phyloP scores from a whole-genome alignment of 495 filamentous ascomycete species.

The Lepidopterella palustris region DNA sequence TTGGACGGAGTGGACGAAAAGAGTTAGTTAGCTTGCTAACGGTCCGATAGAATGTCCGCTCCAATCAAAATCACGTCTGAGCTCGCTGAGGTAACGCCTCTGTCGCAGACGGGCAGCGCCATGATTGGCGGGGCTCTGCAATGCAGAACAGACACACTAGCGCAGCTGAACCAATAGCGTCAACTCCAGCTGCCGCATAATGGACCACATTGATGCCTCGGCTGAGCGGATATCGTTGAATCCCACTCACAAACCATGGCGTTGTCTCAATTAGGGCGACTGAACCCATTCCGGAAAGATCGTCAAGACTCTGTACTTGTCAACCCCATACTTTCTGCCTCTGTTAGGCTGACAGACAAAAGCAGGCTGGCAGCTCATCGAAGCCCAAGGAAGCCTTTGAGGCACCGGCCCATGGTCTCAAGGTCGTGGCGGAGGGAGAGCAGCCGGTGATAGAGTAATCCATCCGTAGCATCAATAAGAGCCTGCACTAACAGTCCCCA shows the following conservation, averaged over 20 bases:
- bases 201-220: constrained; percentile 7
- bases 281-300: constrained; percentile 12
- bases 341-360: constrained; percentile 9
- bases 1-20: no score
- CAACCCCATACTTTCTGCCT: not conserved
- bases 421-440: constrained; percentile 18
- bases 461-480: constrained; percentile 8
- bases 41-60: no score
- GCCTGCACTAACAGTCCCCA: constrained; percentile 24
- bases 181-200: constrained; percentile 9
- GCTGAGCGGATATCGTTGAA: constrained; percentile 6
- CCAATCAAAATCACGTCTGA: no score
- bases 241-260: constrained; percentile 7
- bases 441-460: constrained; percentile 19
- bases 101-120: not conserved
- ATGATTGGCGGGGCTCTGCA: constrained; percentile 1
- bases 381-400: constrained; percentile 3
- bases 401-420: constrained; percentile 14
- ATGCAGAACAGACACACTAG: constrained; percentile 2
- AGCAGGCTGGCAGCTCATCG: constrained; percentile 13
- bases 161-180: constrained; percentile 9
- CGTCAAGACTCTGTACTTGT: constrained; percentile 10
- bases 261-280: constrained; percentile 8
- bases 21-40: no score
- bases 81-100: no score